Conservation (phyloP, 371 early-diverging fungal genomes). For the Coemansia sp. region DNA sequence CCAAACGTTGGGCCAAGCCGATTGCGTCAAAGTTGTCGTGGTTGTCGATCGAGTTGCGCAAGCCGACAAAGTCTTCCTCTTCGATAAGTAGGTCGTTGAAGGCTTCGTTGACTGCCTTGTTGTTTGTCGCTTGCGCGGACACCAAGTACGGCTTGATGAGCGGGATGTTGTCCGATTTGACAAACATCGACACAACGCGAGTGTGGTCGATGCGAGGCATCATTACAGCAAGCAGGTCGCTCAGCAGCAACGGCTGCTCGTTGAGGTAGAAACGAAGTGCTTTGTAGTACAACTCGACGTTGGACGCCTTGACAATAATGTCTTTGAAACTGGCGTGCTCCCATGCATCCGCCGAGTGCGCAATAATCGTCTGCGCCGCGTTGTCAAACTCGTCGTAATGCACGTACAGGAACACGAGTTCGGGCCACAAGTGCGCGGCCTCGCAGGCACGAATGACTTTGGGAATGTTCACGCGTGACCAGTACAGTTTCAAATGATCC, state of each 20-base stretch:
- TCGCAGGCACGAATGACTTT: constrained; percentile 95
- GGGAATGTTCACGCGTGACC: constrained; percentile 95
- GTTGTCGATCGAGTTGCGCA: constrained; percentile 88
- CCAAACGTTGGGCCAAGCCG: constrained; percentile 85
- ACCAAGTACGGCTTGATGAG: constrained; percentile 92
- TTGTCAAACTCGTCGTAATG: constrained; percentile 98
- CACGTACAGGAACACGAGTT: constrained; percentile 94
- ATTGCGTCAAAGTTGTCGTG: constrained; percentile 91
- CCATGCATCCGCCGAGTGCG: constrained; percentile 84
- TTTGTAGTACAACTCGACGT: constrained; percentile 95
- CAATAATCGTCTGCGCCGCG: constrained; percentile 91
- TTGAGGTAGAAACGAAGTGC: constrained; percentile 94
- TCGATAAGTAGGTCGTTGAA: constrained; percentile 94
- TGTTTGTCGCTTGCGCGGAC: constrained; percentile 86
- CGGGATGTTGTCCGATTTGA: constrained; percentile 93
- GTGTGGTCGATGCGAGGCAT: constrained; percentile 93
- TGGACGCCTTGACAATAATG: constrained; percentile 91
- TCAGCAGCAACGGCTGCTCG: constrained; percentile 90
- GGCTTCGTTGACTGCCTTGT: constrained; percentile 89
- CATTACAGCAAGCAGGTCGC: constrained; percentile 84
- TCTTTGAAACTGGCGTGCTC: constrained; percentile 96
- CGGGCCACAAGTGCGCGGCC: constrained; percentile 92
- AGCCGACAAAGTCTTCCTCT: constrained; percentile 90
- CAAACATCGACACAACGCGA: constrained; percentile 92
- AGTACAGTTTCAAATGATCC: constrained; percentile 95